Evolutionary conservation across 2,329 filamentous ascomycete species (phyloP), one percentile per base, ranked within the genome.

Genomic region (Tolypocladium capitatum): DNA sequence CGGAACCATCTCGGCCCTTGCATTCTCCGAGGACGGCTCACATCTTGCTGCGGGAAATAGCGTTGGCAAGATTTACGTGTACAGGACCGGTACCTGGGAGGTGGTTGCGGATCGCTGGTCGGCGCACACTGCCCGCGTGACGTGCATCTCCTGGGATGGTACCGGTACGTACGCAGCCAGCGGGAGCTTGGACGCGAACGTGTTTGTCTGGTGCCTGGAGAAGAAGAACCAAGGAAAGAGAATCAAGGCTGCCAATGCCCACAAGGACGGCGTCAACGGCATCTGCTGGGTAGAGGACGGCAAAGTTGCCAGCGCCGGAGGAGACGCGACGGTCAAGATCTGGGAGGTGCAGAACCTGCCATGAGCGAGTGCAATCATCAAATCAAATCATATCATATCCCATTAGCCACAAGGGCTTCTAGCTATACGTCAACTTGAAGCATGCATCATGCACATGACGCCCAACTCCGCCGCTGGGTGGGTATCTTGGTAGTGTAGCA

Each of bases 181-280:
- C 62, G 91, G 90, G 13, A 84, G 81, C 42, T 69, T 98, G 45
- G 92, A 98, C 63, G 96, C 91, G 0, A 89, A 94, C 59, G 77
- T 98, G 20, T 90, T 87, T 62, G 81, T 95, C 30, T 98, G 92
- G 88, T 95, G 87, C 63, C 66, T 96, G 48, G 74, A 71, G 35
- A 86, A 87, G 61, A 74, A 68, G 52, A 84, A 86, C 58, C 91
- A 91, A 1, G 89, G 87, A 2, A 86, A 86, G 65, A 78, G 91
- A 55, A 78, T 94, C 55, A 91, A 92, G 70, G 83, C 81, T 14
- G 68, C 81, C 21, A 94, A 95, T 60, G 89, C 91, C 45, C 92
- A 98, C 69, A 96, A 96, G 69, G 92, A 97, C 60, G 92, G 92
- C 10, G 89, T 97, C 18, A 88, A 84, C 55, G 91, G 86, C 16